Evolutionary conservation across 257 asterid genomes (phyloP).

Genomic region (Rauvolfia tetraphylla): DNA sequence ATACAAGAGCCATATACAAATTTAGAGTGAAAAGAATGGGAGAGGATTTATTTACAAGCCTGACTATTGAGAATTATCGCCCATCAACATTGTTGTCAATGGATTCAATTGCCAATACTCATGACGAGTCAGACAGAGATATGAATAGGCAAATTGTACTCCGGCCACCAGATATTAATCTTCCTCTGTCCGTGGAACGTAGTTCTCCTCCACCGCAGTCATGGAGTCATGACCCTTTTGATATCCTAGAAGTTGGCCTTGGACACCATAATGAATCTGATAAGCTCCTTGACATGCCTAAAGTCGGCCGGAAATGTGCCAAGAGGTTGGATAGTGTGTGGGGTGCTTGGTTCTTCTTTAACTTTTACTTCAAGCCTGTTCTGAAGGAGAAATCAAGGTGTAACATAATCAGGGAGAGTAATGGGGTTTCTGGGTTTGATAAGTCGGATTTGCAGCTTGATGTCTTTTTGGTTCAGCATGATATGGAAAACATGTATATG

Average conservation of each 20-base stretch:
- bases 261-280: conserved; percentile 58
- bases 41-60: conserved; percentile 43
- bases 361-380: conserved; percentile 72
- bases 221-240: conserved; percentile 54
- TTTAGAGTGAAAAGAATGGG: conserved; percentile 32
- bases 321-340: conserved; percentile 65
- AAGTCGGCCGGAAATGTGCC: conserved; percentile 49
- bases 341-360: conserved; percentile 91
- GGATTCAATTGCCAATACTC: conserved; percentile 68
- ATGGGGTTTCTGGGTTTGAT: conserved; percentile 60
- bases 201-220: conserved; percentile 54
- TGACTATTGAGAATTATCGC: conserved; percentile 67
- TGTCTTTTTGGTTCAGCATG: conserved; percentile 71
- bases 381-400: conserved; percentile 61
- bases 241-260: conserved; percentile 63
- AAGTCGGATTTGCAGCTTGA: conserved; percentile 66
- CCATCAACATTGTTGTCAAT: conserved; percentile 69
- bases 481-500: conserved; percentile 86
- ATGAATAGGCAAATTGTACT: conserved; percentile 49
- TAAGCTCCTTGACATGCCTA: conserved; percentile 41
- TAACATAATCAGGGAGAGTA: conserved; percentile 45
- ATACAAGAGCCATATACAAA: neutral
- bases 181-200: conserved; percentile 63
- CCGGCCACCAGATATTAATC: conserved; percentile 67
- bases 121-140: conserved; percentile 56